phyloP scores from a whole-genome alignment of 768 basidiomycete genomes.

The Kondoa subrosea region DNA sequence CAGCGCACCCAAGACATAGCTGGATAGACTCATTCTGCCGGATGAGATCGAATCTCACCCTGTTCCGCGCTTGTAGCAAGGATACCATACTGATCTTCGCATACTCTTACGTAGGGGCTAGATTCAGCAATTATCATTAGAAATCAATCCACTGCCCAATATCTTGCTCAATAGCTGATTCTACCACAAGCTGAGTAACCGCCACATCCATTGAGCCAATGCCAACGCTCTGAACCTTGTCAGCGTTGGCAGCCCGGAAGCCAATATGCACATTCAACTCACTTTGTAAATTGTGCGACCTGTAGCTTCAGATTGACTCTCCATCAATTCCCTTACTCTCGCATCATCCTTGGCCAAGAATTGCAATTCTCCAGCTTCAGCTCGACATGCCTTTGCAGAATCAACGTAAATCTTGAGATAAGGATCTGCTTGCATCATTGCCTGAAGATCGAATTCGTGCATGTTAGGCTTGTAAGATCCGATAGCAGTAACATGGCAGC shows the following conservation, averaged over 20 bases:
- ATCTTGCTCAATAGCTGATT: neutral
- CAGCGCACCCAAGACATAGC: no score
- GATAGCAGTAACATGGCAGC: neutral
- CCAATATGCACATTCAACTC: neutral
- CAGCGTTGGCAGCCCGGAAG: neutral
- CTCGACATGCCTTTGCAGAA: neutral
- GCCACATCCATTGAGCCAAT: neutral
- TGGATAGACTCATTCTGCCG: no score
- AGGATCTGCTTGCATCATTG: neutral
- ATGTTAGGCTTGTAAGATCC: neutral
- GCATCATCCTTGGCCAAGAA: neutral
- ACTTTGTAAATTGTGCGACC: neutral
- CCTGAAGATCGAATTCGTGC: neutral
- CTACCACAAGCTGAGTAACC: neutral
- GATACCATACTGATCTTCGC: neutral
- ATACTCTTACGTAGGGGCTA: neutral
- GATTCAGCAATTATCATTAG: neutral
- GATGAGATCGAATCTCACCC: no score
- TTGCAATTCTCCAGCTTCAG: neutral
- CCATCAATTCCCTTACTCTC: neutral
- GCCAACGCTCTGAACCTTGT: neutral
- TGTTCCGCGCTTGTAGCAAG: no score
- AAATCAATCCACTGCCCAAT: neutral
- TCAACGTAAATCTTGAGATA: neutral
- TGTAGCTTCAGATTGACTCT: neutral